phyloP scores from a whole-genome alignment of 129 eudicot genomes.

The Escallonia herrerae region DNA sequence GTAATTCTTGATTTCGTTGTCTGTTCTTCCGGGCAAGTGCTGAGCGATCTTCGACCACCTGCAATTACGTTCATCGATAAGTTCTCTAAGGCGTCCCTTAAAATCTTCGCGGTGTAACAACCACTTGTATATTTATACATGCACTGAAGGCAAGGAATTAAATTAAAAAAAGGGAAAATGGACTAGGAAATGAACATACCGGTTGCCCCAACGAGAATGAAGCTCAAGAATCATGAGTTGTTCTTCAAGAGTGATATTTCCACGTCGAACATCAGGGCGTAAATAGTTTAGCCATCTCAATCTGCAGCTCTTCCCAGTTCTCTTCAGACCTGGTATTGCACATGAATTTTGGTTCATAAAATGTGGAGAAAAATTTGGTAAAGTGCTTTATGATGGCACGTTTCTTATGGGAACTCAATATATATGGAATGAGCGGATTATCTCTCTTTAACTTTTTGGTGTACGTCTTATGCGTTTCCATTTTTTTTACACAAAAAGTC shows the following conservation, averaged over 20 bases:
- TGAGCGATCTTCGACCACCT: conserved; percentile 92
- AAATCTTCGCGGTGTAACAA: too few species aligned
- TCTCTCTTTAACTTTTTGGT: not conserved
- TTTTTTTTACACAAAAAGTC: not conserved
- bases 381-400: not conserved
- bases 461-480: not conserved
- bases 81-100: too few species aligned
- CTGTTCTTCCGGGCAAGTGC: conserved; percentile 86
- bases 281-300: conserved; percentile 78
- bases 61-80: not conserved
- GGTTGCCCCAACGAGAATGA: conserved; percentile 94
- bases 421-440: not conserved
- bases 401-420: too few species aligned
- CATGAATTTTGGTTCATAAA: too few species aligned
- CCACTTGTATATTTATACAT: too few species aligned
- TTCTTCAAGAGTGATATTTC: conserved; percentile 88
- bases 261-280: conserved; percentile 90
- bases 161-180: not conserved
- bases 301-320: conserved; percentile 94
- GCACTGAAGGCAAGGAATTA: too few species aligned
- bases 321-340: conserved; percentile 47
- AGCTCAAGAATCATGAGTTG: conserved; percentile 92
- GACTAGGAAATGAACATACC: conserved; percentile 28
- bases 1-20: conserved; percentile 83
- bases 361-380: not conserved